Evolutionary conservation across 306 rosid species (phyloP), one percentile per base, ranked within the genome.

Genomic region (Potentilla sterilis): DNA sequence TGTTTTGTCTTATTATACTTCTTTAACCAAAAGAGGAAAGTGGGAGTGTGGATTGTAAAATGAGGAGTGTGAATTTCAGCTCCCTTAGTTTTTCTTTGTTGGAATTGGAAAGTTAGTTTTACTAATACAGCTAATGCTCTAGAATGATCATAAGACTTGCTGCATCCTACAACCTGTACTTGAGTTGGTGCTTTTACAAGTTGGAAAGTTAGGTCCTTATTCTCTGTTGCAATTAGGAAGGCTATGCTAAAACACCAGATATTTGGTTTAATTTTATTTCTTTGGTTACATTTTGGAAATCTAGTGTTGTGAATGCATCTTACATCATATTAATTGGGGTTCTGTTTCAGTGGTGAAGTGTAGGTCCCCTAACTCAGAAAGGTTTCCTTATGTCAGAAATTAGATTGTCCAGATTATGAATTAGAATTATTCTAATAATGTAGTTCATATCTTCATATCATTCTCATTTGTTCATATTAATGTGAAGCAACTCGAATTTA

Each of bases 91-190:
- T 8, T 38, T 3, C 32, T 9, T 5, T 34, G 43, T 63, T 16
- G 68, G 19, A 34, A 35, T 35, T 19, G 58, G 78, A 61, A 61
- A 16, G 68, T 59, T 59, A 65, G 69, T 65, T 64, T 43, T 59
- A 69, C 38, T 15, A 61, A 19, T 73, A 13, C 43, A 24, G 46
- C n/a, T 1, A 44, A 59, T 28, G 55, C 43, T 73, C 57, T 58
- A 5, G 32, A 22, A 22, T 41, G 32, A 49, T 9, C 34, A 11
- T 49, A 5, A 49, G 16, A 34, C 10, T 48, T 70, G 46, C 6
- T 49, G 74, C 44, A 18, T 32, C 6, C 15, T 21, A 21, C 38
- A 4, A 28, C 34, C 77, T 59, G 59, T 21, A 2, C 13, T 21
- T 44, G 4, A 7, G 42, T 41, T 73, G 75, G 41, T 40, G 54